Evolutionary conservation across 345 rosid genomes (phyloP), one percentile per base, ranked within the genome.

Genomic region (Populus ilicifolia): DNA sequence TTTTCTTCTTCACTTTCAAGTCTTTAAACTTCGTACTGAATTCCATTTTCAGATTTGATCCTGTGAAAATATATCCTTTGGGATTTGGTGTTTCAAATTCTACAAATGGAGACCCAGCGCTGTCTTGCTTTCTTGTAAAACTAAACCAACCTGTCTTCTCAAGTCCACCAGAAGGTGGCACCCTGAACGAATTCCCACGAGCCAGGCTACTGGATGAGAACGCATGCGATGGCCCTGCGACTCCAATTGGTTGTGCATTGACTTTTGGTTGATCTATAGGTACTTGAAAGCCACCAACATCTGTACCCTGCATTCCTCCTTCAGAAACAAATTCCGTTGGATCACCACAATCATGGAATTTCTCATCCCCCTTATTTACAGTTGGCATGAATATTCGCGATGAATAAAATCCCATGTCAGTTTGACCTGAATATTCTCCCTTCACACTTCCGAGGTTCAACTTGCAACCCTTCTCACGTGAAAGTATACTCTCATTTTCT

Each of bases 61-160:
- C 87, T 73, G 91, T 79, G 54, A 86, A 89, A 17, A 81, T 44
- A 71, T 80, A 87, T 70, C 70, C 77, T 78, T 85, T 88, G 11
- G 84, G 79, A 70, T 73, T 69, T 10, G 97, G 91, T 1, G 91
- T 87, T 83, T 72, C 89, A 64, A 93, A 92, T 73, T 84, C 96
- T 74, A 84, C 81, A 67, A 83, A 85, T 39, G 80, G 82, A 41
- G 85, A 72, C 21, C 77, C 81, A 6, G 18, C 35, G 71, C 65
- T 75, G 65, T 82, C 82, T 70, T 70, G 84, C 73, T 70, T 84
- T 85, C 89, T 75, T 67, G 82, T 67, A 54, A 85, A 92, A 44
- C 44, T 72, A 64, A 84, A 80, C 71, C 65, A 84, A 18, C 83
- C 36, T 29, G 76, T 79, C 69, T 78, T 80, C n/a, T 79, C 85